phyloP scores from a whole-genome alignment of 306 rosid species.

The Castanea mollissima region DNA sequence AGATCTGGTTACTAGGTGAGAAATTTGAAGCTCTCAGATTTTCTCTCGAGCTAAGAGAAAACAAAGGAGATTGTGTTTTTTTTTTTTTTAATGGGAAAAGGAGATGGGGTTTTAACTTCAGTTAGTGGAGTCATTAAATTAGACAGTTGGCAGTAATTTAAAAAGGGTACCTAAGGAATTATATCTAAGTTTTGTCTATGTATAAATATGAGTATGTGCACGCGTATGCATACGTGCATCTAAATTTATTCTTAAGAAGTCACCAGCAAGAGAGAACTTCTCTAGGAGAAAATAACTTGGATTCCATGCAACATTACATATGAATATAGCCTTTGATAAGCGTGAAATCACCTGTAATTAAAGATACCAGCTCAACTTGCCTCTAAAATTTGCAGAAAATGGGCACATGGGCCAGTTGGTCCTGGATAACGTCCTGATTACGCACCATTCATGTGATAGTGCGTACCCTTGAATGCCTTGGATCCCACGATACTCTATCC shows the following conservation, averaged over 20 bases:
- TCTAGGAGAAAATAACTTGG: not conserved
- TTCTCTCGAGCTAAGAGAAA: no score
- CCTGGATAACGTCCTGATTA: constrained; percentile 20
- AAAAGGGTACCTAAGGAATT: no score
- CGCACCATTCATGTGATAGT: not conserved
- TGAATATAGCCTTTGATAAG: not conserved
- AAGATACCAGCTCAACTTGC: not conserved
- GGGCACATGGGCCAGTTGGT: not conserved
- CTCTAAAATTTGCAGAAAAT: not conserved
- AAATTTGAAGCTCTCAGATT: no score
- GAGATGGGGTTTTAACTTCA: no score
- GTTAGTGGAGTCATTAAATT: no score
- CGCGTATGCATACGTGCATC: no score
- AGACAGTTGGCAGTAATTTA: no score
- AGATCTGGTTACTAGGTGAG: no score
- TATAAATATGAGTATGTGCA: not conserved
- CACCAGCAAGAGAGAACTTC: not conserved
- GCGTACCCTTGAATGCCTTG: not conserved
- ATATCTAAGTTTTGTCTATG: not conserved
- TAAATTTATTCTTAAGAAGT: not conserved
- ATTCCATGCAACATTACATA: not conserved
- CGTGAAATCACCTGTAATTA: not conserved
- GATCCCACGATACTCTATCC: constrained; percentile 4
- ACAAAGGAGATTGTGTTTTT: no score
- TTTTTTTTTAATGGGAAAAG: no score